Evolutionary conservation across 768 basidiomycete genomes (phyloP).

Genomic region (Suillus variegatus): DNA sequence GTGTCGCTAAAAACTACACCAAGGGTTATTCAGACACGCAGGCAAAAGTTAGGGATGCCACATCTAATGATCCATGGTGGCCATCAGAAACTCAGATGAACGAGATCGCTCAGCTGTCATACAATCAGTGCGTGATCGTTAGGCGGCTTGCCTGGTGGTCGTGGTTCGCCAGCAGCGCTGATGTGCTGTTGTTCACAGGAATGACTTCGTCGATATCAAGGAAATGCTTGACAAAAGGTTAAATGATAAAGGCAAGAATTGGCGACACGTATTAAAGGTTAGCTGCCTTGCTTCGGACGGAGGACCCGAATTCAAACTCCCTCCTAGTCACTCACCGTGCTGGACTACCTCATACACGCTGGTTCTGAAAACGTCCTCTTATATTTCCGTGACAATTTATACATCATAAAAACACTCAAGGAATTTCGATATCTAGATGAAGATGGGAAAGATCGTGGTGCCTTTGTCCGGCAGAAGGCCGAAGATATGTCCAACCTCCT

Average conservation of each 20-base stretch:
- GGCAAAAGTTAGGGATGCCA: conserved; percentile 94
- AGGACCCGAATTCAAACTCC: neutral
- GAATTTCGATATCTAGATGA: conserved; percentile 98
- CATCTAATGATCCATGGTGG: conserved; percentile 97
- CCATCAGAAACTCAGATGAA: conserved; percentile 99
- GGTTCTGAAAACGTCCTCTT: conserved; percentile 98
- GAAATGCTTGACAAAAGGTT: conserved; percentile 99
- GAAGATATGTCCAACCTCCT: conserved; percentile 97
- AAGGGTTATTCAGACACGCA: conserved; percentile 95
- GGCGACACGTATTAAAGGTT: conserved; percentile 99
- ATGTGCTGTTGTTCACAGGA: conserved; percentile 42
- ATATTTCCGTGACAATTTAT: conserved; percentile 97
- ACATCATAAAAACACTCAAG: conserved; percentile 97
- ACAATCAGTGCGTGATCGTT: conserved; percentile 78
- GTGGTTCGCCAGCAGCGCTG: neutral
- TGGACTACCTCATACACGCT: conserved; percentile 95
- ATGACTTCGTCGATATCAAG: conserved; percentile 99
- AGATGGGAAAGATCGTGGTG: conserved; percentile 94
- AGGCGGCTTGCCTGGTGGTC: neutral
- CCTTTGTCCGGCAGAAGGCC: conserved; percentile 94
- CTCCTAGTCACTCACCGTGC: conserved; percentile 78
- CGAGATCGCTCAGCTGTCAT: conserved; percentile 95
- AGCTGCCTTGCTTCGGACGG: conserved; percentile 17
- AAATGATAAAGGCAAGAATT: conserved; percentile 99
- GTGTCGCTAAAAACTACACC: conserved; percentile 94